Evolutionary conservation across 2,329 filamentous ascomycete species (phyloP), one percentile per base, ranked within the genome.

Genomic region (Alternaria panax): DNA sequence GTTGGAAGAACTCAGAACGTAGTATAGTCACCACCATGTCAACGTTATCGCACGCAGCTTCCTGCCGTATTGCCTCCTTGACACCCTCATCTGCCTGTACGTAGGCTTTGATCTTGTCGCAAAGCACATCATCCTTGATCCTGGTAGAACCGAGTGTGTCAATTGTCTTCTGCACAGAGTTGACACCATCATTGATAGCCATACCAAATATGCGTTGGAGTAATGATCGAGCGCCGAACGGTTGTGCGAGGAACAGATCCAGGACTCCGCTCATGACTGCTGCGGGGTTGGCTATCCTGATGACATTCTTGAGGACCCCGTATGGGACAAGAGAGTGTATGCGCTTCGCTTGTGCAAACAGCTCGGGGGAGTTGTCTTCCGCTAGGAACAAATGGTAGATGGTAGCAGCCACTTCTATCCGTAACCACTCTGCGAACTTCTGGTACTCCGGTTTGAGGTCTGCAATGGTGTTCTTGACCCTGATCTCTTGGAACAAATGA

Each of bases 381-480:
- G 95, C 95, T 43, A 99, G 85, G 84, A 99, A 99, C 32, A 99
- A 84, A 77, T 99, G 95, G 75, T 99, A 99, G 59, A 98, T 88
- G 22, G 95, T 97, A 40, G 95, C 95, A 24, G 95, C 95, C 48
- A 99, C 90, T 80, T 99, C 95, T 72, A 99, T 99, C 38, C 95
- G 90, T 51, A 98, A 83, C 95, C 95, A 99, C 78, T 99, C 95
- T 18, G 94, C 94, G 75, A 99, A 98, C 77, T 98, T 99, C 73
- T 95, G 92, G 78, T 98, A 98, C 76, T 98, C 93, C 11, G 96
- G 90, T 73, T 92, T 96, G 53, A 99, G 85, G 68, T 97, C 92
- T 64, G 88, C 86, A 53, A 99, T 94, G 4, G 87, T 92, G 60
- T 92, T 85, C 81, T 98, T 98, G 56, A 93, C 89, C 71, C 91